A percentile compares a stretch with the other conserved stretches of the same genome.
Evolutionary conservation across 2,329 filamentous ascomycete species (phyloP).

Genomic region (Ophioceras dolichostomum): DNA sequence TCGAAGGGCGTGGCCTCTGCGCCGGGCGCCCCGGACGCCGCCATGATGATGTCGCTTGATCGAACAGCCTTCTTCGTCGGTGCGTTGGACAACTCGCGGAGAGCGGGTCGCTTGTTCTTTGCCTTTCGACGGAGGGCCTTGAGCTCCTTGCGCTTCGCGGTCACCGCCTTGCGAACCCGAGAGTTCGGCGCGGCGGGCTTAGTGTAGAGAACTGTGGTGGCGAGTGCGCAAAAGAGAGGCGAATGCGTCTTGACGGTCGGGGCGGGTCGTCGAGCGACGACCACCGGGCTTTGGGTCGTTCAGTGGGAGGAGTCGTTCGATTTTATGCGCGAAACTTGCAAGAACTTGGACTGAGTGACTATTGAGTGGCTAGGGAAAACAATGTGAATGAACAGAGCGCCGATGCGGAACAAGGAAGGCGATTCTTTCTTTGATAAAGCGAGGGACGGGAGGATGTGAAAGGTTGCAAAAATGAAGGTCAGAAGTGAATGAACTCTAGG

Average conservation of each 20-base stretch:
- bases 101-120: conserved; percentile 6
- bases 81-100: conserved; percentile 13
- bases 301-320: no score
- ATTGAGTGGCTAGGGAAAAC: no score
- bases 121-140: conserved; percentile 14
- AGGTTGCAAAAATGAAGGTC: no score
- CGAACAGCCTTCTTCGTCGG: conserved; percentile 14
- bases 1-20: conserved; percentile 13
- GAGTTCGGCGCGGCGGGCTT: conserved; percentile 9
- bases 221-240: conserved; percentile 52
- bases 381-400: no score
- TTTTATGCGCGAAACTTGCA: no score
- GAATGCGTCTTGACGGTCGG: conserved; percentile 56
- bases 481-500: no score
- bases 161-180: conserved; percentile 4
- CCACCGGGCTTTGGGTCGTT: no score
- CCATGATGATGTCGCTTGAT: no score
- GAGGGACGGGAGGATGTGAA: no score
- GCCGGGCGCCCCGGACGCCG: neutral
- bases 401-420: no score
- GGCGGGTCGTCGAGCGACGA: conserved; percentile 7
- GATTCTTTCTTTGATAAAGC: no score
- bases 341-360: no score
- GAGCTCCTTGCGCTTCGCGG: conserved; percentile 9
- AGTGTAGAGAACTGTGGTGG: conserved; percentile 27